Percentiles rank a stretch among this genome's conserved stretches.
These are phyloP conservation scores for Talaromyces sp. DNA, from an alignment of 2,329 filamentous ascomycete species.

Conservation along the genomic window DNA sequence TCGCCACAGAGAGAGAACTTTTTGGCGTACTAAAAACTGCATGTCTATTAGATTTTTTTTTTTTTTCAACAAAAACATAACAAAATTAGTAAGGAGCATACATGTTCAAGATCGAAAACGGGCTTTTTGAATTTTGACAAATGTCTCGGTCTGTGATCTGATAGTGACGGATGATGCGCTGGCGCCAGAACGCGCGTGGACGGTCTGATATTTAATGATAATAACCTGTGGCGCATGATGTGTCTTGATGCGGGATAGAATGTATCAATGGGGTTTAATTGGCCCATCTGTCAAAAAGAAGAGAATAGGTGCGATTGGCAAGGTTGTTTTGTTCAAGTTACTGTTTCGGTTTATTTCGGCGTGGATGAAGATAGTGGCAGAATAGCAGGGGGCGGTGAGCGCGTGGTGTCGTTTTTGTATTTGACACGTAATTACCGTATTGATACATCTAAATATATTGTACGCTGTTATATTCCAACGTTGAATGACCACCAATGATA, in stretches of 20 bases:
- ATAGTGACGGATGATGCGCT: not conserved
- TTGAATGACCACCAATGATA: no score
- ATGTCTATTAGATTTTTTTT: not conserved
- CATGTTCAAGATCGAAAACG: conserved; percentile 11
- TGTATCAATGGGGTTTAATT: not conserved
- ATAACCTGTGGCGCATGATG: not conserved
- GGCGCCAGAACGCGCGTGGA: conserved; percentile 6
- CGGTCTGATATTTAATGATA: not conserved
- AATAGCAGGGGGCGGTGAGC: not conserved
- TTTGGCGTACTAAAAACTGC: conserved; percentile 13
- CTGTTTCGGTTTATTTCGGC: not conserved
- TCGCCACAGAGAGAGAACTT: conserved; percentile 13
- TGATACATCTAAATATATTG: not conserved
- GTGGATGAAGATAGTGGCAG: not conserved
- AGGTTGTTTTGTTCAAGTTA: not conserved
- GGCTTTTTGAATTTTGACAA: conserved; percentile 8
- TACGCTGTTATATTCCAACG: no score
- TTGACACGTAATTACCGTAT: not conserved
- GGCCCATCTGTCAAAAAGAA: not conserved
- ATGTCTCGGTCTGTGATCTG: not conserved
- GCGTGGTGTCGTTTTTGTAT: not conserved
- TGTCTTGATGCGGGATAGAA: not conserved
- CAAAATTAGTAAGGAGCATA: not conserved
- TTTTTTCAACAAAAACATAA: not conserved
- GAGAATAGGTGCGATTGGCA: not conserved